Evolutionary conservation across 495 filamentous ascomycete genomes (phyloP), one percentile per base, ranked within the genome.

Genomic region (Aspergillus coremiiformis): DNA sequence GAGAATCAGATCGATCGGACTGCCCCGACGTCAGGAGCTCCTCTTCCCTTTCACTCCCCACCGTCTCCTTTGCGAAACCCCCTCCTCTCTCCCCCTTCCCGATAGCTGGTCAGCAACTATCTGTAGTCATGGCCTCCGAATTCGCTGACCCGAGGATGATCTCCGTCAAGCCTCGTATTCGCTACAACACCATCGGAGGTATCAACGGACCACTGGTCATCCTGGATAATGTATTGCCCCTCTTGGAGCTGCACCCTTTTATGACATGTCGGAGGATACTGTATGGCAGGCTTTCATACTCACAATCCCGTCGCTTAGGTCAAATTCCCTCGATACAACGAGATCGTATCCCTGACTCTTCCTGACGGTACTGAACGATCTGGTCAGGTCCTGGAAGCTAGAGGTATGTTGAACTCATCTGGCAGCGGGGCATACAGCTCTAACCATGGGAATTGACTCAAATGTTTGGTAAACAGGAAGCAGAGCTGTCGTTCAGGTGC

Each of bases 121-220:
- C 56, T 59, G 56, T 63, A 65, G 63, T 47, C 62, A 87, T 86
- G 85, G 79, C 70, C 53, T 62, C 77, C 61, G 76, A 79, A 49
- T 68, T 73, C 44, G 58, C 78, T 64, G 89, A 95, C 71, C 86
- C 88, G 52, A 81, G 89, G 66, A 89, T 89, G 77, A 83, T 86
- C 73, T 78, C 73, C 61, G 79, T 95, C 66, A 81, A 85, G 68
- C 91, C 91, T 61, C 81, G 90, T 69, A 81, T 95, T 66, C 81
- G 87, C 53, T 99, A 99, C 78, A 99, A 99, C 77, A 99, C 93
- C 55, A 90, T 99, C 67, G 87, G 89, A 69, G 94, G 91, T 71
- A 87, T 97, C 69, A 99, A 97, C 74, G 94, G 93, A 43, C 93
- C 93, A 48, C 80, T 97, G 71, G 93, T 99, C 61, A 89, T 99